Conservation (phyloP, 441 rosid species). For the Gossypium lobatum region DNA sequence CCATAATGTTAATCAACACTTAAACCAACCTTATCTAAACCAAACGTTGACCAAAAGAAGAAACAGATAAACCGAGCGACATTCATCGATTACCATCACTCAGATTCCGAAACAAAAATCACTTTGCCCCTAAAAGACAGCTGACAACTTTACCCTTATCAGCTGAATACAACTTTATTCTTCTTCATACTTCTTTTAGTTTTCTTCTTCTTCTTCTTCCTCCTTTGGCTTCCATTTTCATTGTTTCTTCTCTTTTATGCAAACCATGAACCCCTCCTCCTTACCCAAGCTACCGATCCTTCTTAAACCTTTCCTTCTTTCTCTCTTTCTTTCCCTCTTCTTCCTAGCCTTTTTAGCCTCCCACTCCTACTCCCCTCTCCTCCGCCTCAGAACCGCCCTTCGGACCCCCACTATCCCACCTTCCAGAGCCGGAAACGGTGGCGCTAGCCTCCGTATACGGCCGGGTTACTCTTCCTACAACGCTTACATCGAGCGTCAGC, state of each 20-base stretch:
- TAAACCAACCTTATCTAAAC: no score
- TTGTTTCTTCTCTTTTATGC: background rate
- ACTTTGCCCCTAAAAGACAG: background rate
- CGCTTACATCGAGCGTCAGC: constrained; percentile 77
- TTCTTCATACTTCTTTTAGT: background rate
- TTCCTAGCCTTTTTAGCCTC: constrained; percentile 20
- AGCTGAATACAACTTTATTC: background rate
- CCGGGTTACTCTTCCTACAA: constrained; percentile 73
- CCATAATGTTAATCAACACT: no score
- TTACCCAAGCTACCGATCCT: constrained; percentile 28
- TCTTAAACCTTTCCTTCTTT: constrained; percentile 28
- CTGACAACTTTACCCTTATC: background rate
- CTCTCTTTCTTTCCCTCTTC: constrained; percentile 21
- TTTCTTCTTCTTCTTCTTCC: background rate
- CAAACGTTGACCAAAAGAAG: no score
- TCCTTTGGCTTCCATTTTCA: background rate
- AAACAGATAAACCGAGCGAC: no score
- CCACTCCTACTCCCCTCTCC: constrained; percentile 18
- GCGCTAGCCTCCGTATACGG: constrained; percentile 49
- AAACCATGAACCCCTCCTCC: constrained; percentile 2
- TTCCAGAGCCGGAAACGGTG: background rate
- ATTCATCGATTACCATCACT: background rate
- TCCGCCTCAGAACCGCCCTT: constrained; percentile 15
- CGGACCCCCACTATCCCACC: background rate
- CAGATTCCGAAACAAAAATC: background rate